Base-by-base conservation (phyloP, 1,139 yeast species). In the Yamadazyma atmosphaerica region DNA sequence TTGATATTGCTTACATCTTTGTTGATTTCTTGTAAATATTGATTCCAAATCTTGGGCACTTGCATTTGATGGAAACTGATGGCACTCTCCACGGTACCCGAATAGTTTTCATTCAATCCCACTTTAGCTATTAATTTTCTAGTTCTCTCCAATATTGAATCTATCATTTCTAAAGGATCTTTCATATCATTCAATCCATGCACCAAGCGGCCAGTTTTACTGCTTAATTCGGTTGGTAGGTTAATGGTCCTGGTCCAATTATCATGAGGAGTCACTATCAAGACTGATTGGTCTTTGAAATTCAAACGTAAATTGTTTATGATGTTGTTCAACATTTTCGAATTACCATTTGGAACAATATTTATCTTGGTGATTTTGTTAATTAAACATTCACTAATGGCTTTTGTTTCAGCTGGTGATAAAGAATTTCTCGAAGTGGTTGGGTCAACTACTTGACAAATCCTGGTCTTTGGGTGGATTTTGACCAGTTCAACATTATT, bases 201-300 rank as follows among this genome's bases (percentile, higher is more conserved):
- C 9, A 28, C 15, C 10, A 28, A 9, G 8, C 12, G 15, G 6
- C 31, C 31, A n/a, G 21, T 28, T 12, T 28, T 28, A 10, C n/a
- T 4, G 7, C 8, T 15, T 9, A 23, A 6, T 26, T 21, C 25
- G 12, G 24, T 19, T 5, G 32, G 30, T 9, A 33, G 21, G 13
- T 27, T 32, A n/a, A 16, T n/a, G 4, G 16, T 17, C 5, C 15
- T 31, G 7, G 30, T 11, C 42, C 43, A 42, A 13, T 31, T 25
- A 12, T 26, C 26, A 25, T 43, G 41, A 1, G 58, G 52, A 1
- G 66, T 48, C 2, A 77, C 47, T 0, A 77, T 50, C 25, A 77
- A 42, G 0, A 61, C 58, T 21, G 67, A 54, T 33, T 68, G 67
- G 1, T 43, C 34, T 2, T 65, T 57, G 34, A 48, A 55, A 38